These are phyloP conservation scores for Babesia divergens DNA, from an alignment of 169 alveolate species.

Conservation along the genomic window DNA sequence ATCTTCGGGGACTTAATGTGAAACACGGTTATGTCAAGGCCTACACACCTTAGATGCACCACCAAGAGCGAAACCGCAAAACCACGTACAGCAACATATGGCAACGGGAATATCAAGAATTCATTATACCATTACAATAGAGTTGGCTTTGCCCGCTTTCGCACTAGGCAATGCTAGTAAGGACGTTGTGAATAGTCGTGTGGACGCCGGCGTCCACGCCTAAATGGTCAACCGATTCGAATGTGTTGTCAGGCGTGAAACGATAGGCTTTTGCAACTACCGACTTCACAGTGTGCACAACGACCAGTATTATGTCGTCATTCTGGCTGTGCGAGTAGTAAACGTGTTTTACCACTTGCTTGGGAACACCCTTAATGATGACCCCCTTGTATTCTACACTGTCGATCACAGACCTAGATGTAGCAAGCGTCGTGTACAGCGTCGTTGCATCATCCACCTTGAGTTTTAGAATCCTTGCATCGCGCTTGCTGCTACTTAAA, in stretches of 20 bases:
- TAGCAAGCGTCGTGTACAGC: slow-evolving; percentile 49
- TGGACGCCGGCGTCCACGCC: slow-evolving; percentile 15
- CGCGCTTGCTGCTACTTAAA: background rate
- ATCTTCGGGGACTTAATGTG: too few relatives aligned
- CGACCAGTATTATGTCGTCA: slow-evolving; percentile 28
- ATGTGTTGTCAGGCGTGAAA: slow-evolving; percentile 8
- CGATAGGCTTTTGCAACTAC: slow-evolving; percentile 25
- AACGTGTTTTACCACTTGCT: slow-evolving; percentile 50
- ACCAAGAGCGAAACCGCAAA: too few relatives aligned
- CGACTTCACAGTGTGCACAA: slow-evolving; percentile 14
- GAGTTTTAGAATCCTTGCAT: slow-evolving; percentile 20
- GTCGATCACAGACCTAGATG: slow-evolving; percentile 36
- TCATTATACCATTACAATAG: too few relatives aligned
- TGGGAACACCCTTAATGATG: slow-evolving; percentile 46
- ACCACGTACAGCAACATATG: too few relatives aligned
- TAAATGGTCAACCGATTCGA: slow-evolving; percentile 16
- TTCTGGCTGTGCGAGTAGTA: slow-evolving; percentile 19
- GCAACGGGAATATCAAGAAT: too few relatives aligned
- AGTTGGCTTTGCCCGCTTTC: background rate
- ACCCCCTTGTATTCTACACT: slow-evolving; percentile 25
- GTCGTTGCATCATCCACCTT: slow-evolving; percentile 32
- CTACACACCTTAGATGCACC: too few relatives aligned
- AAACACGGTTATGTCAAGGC: too few relatives aligned
- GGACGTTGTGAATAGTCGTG: slow-evolving; percentile 3
- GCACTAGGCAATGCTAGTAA: background rate